Conservation (phyloP, 1,139 yeast genomes). For the Kodamaea plutei region DNA sequence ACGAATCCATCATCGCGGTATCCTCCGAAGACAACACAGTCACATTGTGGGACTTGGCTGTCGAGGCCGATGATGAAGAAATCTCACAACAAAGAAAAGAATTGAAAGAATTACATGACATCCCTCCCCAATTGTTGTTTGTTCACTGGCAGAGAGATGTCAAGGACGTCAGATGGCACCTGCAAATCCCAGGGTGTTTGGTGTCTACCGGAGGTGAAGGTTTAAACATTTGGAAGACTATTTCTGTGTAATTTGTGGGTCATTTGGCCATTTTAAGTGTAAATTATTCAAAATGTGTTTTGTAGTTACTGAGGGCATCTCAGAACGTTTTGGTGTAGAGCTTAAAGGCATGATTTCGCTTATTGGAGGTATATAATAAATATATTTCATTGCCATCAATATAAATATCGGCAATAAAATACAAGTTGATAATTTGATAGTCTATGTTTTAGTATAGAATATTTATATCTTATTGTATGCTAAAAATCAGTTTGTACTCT, state of each 20-base stretch:
- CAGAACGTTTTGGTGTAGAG: too few species aligned
- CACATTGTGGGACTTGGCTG: slow-evolving; percentile 95
- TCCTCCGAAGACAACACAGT: slow-evolving; percentile 96
- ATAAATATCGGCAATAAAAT: too few species aligned
- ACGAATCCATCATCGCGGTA: slow-evolving; percentile 92
- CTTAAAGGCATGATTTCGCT: too few species aligned
- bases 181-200: slow-evolving; percentile 92
- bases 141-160: slow-evolving; percentile 98
- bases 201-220: slow-evolving; percentile 97
- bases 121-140: slow-evolving; percentile 93
- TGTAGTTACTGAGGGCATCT: too few species aligned
- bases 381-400: too few species aligned
- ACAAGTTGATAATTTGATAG: too few species aligned
- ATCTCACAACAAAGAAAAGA: slow-evolving; percentile 73
- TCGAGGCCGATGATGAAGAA: slow-evolving; percentile 95
- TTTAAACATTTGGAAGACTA: slow-evolving; percentile 91
- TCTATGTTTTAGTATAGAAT: too few species aligned
- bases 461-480: too few species aligned
- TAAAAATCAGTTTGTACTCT: too few species aligned
- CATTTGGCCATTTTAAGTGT: too few species aligned
- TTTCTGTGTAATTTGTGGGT: slow-evolving; percentile 89
- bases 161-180: slow-evolving; percentile 97
- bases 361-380: too few species aligned
- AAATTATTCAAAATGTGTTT: too few species aligned
- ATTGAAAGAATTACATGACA: slow-evolving; percentile 74